Conservation (phyloP, 306 rosid species). For the Neltuma alba region DNA sequence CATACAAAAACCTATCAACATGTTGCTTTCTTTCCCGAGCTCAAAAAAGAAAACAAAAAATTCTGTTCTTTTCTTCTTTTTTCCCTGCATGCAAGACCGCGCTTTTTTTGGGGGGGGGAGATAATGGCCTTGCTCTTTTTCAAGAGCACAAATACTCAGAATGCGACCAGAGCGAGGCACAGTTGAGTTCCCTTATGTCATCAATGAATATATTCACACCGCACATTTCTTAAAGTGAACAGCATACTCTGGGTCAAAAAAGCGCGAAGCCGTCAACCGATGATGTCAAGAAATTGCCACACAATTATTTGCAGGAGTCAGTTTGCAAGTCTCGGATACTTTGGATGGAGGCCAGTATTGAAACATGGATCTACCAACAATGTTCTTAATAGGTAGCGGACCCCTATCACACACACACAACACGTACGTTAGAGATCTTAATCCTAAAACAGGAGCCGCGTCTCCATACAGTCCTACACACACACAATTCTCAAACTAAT, state of each 20-base stretch:
- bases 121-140: background rate
- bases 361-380: slow-evolving; percentile 86
- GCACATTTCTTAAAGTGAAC: slow-evolving; percentile 20
- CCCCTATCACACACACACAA: slow-evolving; percentile 66
- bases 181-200: slow-evolving; percentile 36
- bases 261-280: slow-evolving; percentile 25
- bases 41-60: background rate
- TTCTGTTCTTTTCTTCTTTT: background rate
- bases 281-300: slow-evolving; percentile 65
- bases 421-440: slow-evolving; percentile 27
- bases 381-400: slow-evolving; percentile 88
- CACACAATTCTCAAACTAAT: background rate
- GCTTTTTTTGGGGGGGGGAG: too few relatives aligned
- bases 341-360: slow-evolving; percentile 97
- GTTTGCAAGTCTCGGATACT: slow-evolving; percentile 48
- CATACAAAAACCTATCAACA: slow-evolving; percentile 28
- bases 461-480: background rate
- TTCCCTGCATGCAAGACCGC: background rate
- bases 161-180: slow-evolving; percentile 8
- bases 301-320: slow-evolving; percentile 38
- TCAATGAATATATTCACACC: slow-evolving; percentile 44
- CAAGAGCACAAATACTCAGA: slow-evolving; percentile 23
- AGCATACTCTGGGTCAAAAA: slow-evolving; percentile 33
- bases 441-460: background rate
- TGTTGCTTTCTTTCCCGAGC: background rate